Base-by-base conservation (phyloP, 2,329 filamentous ascomycete genomes). In the Exophiala sideris region DNA sequence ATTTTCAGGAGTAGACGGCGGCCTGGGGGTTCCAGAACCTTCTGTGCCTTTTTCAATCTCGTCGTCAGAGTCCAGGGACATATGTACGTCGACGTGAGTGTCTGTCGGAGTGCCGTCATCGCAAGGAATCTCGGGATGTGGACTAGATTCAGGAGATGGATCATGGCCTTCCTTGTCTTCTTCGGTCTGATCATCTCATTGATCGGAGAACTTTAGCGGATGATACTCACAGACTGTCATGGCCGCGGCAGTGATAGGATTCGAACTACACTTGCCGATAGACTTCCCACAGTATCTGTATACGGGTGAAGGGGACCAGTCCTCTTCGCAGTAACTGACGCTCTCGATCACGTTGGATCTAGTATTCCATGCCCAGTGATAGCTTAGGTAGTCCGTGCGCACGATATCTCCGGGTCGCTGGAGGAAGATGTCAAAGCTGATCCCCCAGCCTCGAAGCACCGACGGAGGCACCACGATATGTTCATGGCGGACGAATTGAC, bases 251-350 rank as follows among this genome's bases (percentile, higher is more conserved):
- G 45, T 47, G 14, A 47, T 36, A 18, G 14, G 32, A 21, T 11
- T 36, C 14, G n/a, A 47, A 36, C 45, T 21, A 24, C 32, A 47
- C 11, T 47, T 47, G 21, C 32, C 4, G 32, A 12, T 36, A 18
- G 8, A 34, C 29, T 50, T 42, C 18, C 29, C 8, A 16, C 35
- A 50, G 18, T 44, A 35, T 18, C 29, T 14, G 18, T 50, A 50
- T 8, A 50, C 41, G n/a, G 47, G 47, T 44, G 47, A 36, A 9
- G 47, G 47, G 33, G 18, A 40, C 47, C 47, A 50, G 21, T 44
- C 47, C 21, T 7, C 35, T 33, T 50, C 35, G 33, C 35, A 50
- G 47, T 33, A 41, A 20, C 39, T 50, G 18, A 50, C 33, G 9
- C 29, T 44, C 47, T 50, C 47, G 24, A 32, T 18, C 10, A 50